Evolutionary conservation across 306 rosid genomes (phyloP).

Genomic region (Lupinus albus): DNA sequence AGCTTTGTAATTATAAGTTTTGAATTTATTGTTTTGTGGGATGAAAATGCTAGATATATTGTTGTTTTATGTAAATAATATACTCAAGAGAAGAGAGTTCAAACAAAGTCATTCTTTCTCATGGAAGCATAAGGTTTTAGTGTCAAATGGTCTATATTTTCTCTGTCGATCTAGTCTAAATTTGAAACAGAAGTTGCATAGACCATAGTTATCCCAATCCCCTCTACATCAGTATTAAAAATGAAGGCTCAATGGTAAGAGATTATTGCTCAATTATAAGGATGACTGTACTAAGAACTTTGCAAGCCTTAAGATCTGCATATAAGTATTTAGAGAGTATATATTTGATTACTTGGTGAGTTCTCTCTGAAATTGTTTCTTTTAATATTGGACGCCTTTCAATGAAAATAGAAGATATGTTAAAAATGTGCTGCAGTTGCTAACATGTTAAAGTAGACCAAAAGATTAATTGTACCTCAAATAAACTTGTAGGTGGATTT

Average conservation of each 20-base stretch:
- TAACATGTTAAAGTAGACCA: neutral
- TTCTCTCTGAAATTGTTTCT: neutral
- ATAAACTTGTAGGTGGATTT: neutral
- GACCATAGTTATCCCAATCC: neutral
- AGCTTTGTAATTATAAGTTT: slow-evolving; percentile 38
- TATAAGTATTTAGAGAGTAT: neutral
- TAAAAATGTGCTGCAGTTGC: neutral
- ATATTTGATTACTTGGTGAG: too few species aligned
- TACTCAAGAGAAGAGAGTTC: slow-evolving; percentile 5
- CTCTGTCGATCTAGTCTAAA: neutral
- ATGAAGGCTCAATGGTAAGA: neutral
- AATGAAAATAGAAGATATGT: neutral
- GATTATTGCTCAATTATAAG: neutral
- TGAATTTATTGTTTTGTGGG: slow-evolving; percentile 19
- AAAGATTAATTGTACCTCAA: neutral
- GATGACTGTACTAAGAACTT: neutral
- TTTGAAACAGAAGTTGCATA: neutral
- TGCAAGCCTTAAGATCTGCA: neutral
- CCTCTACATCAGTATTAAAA: neutral
- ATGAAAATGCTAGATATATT: slow-evolving; percentile 19
- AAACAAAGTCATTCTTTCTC: slow-evolving; percentile 4
- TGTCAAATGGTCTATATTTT: neutral
- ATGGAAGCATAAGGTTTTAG: slow-evolving; percentile 7
- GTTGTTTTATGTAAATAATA: slow-evolving; percentile 14
- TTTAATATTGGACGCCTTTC: neutral